Conservation (phyloP, 148 eudicot species). For the Vaccinium myrtillus region DNA sequence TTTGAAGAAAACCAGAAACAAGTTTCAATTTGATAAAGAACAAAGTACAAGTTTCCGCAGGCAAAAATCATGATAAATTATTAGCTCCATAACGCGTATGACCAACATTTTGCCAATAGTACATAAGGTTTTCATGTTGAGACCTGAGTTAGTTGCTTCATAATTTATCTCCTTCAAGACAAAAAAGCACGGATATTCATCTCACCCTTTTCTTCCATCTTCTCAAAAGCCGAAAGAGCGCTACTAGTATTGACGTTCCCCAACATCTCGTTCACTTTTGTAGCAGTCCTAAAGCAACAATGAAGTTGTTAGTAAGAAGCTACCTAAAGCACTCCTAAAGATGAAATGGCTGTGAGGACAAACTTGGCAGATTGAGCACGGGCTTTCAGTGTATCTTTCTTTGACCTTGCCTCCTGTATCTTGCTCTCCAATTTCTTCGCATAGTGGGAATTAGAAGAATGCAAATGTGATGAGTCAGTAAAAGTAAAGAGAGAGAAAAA, state of each 20-base stretch:
- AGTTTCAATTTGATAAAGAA: not conserved
- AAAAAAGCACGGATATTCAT: not conserved
- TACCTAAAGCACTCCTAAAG: not conserved
- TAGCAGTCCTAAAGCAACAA: slow-evolving; percentile 41
- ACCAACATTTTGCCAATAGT: not conserved
- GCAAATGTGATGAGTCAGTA: not conserved
- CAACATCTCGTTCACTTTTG: slow-evolving; percentile 87
- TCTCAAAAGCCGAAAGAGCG: slow-evolving; percentile 95
- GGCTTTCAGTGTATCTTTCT: slow-evolving; percentile 95
- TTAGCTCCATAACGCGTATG: not conserved
- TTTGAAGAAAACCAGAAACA: not conserved
- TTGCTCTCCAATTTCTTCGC: slow-evolving; percentile 64
- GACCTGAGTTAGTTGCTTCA: too few species aligned
- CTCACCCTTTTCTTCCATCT: slow-evolving; percentile 97
- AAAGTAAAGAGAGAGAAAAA: not conserved
- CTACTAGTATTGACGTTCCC: slow-evolving; percentile 92
- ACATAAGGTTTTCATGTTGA: too few species aligned
- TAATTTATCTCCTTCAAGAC: not conserved
- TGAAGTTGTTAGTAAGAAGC: not conserved
- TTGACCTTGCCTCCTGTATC: slow-evolving; percentile 91
- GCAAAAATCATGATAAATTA: not conserved
- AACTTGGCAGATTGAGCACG: slow-evolving; percentile 98
- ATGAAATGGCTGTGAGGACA: slow-evolving; percentile 20
- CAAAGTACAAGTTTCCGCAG: not conserved
- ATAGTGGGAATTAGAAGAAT: not conserved